Percentiles rank a stretch among this genome's conserved stretches.
These are phyloP conservation scores for Pezizomycotina sp. DNA, from an alignment of 2,329 filamentous ascomycete genomes.

Conservation along the genomic window DNA sequence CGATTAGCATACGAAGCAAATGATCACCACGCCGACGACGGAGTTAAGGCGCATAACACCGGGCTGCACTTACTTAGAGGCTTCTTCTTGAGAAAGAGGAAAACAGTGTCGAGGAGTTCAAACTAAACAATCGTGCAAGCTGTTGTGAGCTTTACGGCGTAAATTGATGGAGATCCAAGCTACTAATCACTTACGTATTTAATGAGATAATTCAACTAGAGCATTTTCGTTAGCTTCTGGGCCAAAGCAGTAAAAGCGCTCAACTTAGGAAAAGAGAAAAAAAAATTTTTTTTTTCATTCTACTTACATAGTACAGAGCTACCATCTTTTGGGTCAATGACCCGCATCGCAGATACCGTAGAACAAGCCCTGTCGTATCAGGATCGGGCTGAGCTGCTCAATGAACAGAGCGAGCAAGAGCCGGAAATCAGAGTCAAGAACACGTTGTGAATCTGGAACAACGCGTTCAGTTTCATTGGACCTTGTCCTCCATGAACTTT, in stretches of 20 bases:
- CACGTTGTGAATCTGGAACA: constrained; percentile 96
- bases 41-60: constrained; percentile 1
- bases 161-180: neutral
- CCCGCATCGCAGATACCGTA: constrained; percentile 63
- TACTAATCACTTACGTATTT: constrained; percentile 53
- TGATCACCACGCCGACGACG: constrained; percentile 1
- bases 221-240: neutral
- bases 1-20: constrained; percentile 9
- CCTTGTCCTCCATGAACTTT: constrained; percentile 89
- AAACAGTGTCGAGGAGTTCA: constrained; percentile 86
- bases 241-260: constrained; percentile 1
- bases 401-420: constrained; percentile 66
- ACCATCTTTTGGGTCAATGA: constrained; percentile 92
- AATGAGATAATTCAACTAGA: constrained; percentile 87
- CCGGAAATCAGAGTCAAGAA: constrained; percentile 75
- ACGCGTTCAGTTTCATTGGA: constrained; percentile 68
- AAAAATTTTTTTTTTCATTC: too few species aligned
- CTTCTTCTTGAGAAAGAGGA: constrained; percentile 99
- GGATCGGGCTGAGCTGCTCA: constrained; percentile 75
- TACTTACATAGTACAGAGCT: constrained; percentile 84
- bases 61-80: constrained; percentile 53
- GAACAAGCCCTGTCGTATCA: constrained; percentile 70
- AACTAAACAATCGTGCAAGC: constrained; percentile 8
- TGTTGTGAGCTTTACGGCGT: neutral
- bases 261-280: too few species aligned